Evolutionary conservation across 345 rosid species (phyloP), one percentile per base, ranked within the genome.

Genomic region (Stellera chamaejasme): DNA sequence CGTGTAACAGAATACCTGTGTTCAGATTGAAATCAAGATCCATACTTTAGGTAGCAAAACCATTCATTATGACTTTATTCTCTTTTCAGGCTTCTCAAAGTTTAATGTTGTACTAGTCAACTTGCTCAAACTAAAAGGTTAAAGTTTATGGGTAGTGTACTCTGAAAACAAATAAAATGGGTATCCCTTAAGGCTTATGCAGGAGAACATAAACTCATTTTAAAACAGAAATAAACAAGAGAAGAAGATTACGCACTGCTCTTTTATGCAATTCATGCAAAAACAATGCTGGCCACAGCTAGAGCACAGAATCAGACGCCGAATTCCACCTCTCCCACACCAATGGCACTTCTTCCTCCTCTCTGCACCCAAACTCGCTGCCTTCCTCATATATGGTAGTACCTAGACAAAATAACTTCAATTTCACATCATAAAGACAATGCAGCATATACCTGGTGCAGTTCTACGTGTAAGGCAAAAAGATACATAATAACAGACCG

Each of bases 301-400:
- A 1, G 76, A 74, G 75, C 99, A 89, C 67, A 72, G 65, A 52
- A 87, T 67, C 81, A 93, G 75, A 62, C 62, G 62, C 73, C 43
- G 63, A 62, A 73, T 63, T 23, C 76, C 73, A 39, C 75, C 81
- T 47, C 75, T 81, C 73, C 79, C 75, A 75, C 99, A 93, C 94
- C 84, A 82, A 62, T 93, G 99, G 36, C 99, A 93, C 60, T 71
- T 81, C 81, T 75, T 84, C 74, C 81, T 81, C 75, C 76, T 81
- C 62, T 73, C 77, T 63, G 71, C 73, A 73, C 74, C 80, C 52
- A 76, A 63, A 73, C 63, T 79, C 70, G 72, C 75, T 63, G 72
- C 58, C 59, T 77, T 66, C 60, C 68, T 83, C 75, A 72, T 82
- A 66, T 61, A 78, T 10, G 87, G 94, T 56, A 84, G 60, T 60